Conservation (phyloP, 176 grass and related monocot genomes). For the Lolium multiflorum region DNA sequence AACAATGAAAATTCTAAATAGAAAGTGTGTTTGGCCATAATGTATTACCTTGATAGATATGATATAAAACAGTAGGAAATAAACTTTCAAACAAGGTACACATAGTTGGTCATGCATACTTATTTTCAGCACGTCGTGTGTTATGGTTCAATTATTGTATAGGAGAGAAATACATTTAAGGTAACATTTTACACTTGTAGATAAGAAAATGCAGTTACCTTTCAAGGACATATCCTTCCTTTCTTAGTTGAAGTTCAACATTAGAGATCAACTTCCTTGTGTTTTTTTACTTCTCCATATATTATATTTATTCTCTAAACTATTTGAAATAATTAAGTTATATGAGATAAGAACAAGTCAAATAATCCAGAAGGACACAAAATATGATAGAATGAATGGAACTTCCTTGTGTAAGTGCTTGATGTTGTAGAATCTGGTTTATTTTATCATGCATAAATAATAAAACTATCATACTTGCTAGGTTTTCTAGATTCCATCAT, state of each 20-base stretch:
- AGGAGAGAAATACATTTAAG: background rate
- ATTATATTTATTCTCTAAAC: no score
- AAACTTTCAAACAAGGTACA: no score
- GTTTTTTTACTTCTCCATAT: background rate
- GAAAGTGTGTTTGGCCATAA: no score
- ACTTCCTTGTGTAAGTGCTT: no score
- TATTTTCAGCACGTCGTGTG: background rate
- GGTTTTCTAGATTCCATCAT: no score
- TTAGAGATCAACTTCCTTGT: background rate
- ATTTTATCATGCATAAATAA: no score
- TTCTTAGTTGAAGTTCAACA: slow-evolving; percentile 41
- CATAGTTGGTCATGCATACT: background rate
- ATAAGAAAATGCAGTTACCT: no score
- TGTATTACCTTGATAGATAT: no score
- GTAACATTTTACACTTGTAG: background rate
- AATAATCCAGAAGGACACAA: background rate
- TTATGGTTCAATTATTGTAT: background rate
- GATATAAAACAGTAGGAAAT: background rate
- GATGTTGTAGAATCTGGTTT: no score
- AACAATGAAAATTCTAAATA: no score
- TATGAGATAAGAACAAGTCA: background rate
- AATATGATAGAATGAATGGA: background rate
- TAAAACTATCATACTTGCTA: no score
- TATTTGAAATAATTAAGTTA: background rate
- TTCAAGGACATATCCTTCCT: background rate